A percentile compares a stretch with the other conserved stretches of the same genome.
These are phyloP conservation scores for Verticillium dahliae DNA, from an alignment of 2,329 filamentous ascomycete species.

Conservation along the genomic window DNA sequence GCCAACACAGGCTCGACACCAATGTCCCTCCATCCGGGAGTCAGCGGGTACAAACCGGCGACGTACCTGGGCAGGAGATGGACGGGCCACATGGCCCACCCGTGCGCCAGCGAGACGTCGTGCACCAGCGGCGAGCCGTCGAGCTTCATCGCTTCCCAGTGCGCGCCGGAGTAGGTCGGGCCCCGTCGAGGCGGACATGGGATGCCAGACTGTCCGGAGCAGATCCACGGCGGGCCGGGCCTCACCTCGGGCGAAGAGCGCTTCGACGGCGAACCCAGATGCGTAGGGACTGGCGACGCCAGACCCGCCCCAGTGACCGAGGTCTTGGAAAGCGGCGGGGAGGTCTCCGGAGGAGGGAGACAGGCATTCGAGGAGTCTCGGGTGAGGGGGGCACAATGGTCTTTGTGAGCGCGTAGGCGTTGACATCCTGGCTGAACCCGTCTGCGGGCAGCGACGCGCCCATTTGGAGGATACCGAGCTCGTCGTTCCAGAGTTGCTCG, in stretches of 20 bases:
- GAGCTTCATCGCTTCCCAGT: no score
- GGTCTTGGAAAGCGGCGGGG: neutral
- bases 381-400: neutral
- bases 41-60: no score
- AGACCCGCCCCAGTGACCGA: conserved; percentile 1
- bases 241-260: neutral
- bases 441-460: neutral
- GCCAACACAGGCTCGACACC: no score
- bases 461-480: conserved; percentile 1
- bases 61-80: no score
- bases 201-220: no score
- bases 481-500: neutral
- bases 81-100: no score
- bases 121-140: no score
- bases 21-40: no score
- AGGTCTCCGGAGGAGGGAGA: neutral
- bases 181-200: no score
- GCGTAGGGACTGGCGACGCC: conserved; percentile 4
- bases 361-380: neutral
- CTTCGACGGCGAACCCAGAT: conserved; percentile 6
- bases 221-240: no score
- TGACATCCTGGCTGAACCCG: conserved; percentile 3
- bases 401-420: conserved; percentile 3
- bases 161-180: no score
- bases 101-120: no score